phyloP scores from a whole-genome alignment of 139 green algal genomes.

The Edaphochlamys debaryana region DNA sequence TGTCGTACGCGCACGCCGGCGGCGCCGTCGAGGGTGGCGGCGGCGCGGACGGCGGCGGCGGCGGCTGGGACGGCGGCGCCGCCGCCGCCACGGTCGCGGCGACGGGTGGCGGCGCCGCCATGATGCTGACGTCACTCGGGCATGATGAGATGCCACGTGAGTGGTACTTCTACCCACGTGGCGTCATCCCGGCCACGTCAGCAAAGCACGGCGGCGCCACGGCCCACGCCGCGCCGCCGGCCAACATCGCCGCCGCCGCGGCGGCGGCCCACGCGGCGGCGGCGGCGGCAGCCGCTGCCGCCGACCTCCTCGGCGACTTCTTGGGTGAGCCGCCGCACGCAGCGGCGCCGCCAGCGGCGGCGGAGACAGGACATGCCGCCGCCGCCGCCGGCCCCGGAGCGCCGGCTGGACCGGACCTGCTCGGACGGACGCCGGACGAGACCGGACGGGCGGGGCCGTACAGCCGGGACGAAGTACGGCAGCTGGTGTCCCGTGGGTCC shows the following conservation, averaged over 20 bases:
- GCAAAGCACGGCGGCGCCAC: too few relatives aligned
- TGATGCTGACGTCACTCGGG: conserved; percentile 64
- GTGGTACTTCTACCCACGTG: conserved; percentile 79
- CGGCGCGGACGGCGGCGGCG: conserved; percentile 10
- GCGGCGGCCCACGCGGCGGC: neutral
- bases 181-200: conserved; percentile 6
- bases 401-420: neutral
- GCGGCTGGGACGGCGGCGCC: neutral
- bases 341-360: too few relatives aligned
- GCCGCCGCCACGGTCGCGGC: neutral
- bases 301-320: neutral
- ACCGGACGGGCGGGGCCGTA: conserved; percentile 71
- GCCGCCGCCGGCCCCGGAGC: neutral
- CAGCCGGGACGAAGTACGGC: conserved; percentile 76
- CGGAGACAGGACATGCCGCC: too few relatives aligned
- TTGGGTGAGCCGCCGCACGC: neutral
- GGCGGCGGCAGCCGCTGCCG: neutral
- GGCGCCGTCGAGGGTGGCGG: neutral
- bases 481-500: conserved; percentile 59
- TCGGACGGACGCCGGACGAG: conserved; percentile 34
- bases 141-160: conserved; percentile 71
- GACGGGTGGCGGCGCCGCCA: neutral
- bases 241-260: too few relatives aligned
- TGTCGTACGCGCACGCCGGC: conserved; percentile 76
- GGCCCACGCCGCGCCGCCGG: too few relatives aligned